A percentile compares a stretch with the other conserved stretches of the same genome.
Conservation (phyloP, 2,329 filamentous ascomycete species). For the Alternaria alternata region DNA sequence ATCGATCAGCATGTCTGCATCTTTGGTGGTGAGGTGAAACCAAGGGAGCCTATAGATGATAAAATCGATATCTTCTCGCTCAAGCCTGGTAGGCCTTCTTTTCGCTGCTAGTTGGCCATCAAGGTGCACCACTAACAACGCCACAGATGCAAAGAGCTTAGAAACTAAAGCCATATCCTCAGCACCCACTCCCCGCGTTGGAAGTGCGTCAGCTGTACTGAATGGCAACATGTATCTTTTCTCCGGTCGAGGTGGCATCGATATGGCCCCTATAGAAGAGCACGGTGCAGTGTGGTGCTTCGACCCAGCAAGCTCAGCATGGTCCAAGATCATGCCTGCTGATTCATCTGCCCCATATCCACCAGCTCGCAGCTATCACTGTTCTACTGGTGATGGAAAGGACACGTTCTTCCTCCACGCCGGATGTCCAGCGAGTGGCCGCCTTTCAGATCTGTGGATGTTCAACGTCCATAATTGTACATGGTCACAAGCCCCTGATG, state of each 20-base stretch:
- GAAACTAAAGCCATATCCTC: constrained; percentile 33
- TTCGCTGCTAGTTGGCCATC: constrained; percentile 21
- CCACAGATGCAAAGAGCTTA: constrained; percentile 54
- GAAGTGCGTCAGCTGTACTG: constrained; percentile 74
- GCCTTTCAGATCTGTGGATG: constrained; percentile 77
- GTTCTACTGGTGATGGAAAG: constrained; percentile 69
- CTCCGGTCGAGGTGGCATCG: constrained; percentile 75
- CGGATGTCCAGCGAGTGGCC: constrained; percentile 71
- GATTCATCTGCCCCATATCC: constrained; percentile 61
- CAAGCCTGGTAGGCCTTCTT: constrained; percentile 24
- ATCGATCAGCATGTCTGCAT: constrained; percentile 68
- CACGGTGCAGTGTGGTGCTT: constrained; percentile 78
- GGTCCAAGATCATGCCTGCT: constrained; percentile 70
- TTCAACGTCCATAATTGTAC: constrained; percentile 71
- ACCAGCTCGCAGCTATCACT: constrained; percentile 75
- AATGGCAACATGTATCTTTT: constrained; percentile 79
- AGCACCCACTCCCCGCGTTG: constrained; percentile 73
- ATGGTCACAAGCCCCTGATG: constrained; percentile 74
- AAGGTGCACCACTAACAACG: constrained; percentile 28
- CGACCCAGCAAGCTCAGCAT: constrained; percentile 68
- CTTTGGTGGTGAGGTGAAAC: constrained; percentile 77
- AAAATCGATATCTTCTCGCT: constrained; percentile 72
- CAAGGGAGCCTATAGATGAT: constrained; percentile 75
- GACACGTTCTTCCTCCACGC: constrained; percentile 79
- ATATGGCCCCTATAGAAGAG: constrained; percentile 77